Percentiles rank a stretch among this genome's conserved stretches.
phyloP scores from a whole-genome alignment of 2,329 filamentous ascomycete genomes.

The Lecanicillium sp. region DNA sequence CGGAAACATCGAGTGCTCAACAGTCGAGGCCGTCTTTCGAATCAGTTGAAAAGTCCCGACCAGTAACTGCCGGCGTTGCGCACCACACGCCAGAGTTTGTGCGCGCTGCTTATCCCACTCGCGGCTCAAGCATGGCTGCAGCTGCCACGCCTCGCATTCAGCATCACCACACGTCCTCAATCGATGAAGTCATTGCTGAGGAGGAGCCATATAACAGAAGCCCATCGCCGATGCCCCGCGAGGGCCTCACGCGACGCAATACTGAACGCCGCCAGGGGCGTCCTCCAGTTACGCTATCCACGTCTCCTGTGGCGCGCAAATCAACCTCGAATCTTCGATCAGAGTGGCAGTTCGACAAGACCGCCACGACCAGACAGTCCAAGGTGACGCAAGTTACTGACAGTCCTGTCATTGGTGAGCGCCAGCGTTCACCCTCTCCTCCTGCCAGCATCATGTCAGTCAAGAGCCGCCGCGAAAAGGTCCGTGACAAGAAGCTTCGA shows the following conservation, averaged over 20 bases:
- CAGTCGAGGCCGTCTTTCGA: neutral
- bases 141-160: constrained; percentile 17
- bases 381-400: constrained; percentile 15
- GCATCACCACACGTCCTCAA: constrained; percentile 23
- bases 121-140: constrained; percentile 23
- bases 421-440: constrained; percentile 13
- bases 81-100: constrained; percentile 10
- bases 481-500: constrained; percentile 34
- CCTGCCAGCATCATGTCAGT: constrained; percentile 19
- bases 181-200: constrained; percentile 19
- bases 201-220: constrained; percentile 1
- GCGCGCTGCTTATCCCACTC: constrained; percentile 19
- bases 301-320: constrained; percentile 2
- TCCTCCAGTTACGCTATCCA: constrained; percentile 10
- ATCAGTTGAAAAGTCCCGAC: neutral
- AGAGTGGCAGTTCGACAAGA: neutral
- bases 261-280: constrained; percentile 2
- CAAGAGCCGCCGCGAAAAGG: constrained; percentile 31
- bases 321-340: constrained; percentile 5
- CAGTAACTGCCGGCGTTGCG: neutral
- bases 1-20: neutral
- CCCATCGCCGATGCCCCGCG: constrained; percentile 11
- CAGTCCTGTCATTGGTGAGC: constrained; percentile 17
- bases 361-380: neutral
- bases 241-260: neutral